Percentiles rank a stretch among this genome's conserved stretches.
phyloP scores from a whole-genome alignment of 805 yeast genomes.

The Tetrapisispora fleetii region DNA sequence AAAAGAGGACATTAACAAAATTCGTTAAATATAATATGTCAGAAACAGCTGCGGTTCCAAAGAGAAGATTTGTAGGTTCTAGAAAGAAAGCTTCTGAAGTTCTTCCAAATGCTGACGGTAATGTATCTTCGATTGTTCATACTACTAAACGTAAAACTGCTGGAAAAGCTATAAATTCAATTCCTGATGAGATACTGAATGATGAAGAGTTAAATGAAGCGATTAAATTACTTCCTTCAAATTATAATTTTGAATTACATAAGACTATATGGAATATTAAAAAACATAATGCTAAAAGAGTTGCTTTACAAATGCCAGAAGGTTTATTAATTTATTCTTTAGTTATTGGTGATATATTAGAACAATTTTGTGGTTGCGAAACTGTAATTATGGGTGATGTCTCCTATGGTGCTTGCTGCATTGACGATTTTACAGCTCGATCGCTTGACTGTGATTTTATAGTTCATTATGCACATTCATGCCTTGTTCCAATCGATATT shows the following conservation, averaged over 20 bases:
- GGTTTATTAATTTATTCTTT: constrained; percentile 84
- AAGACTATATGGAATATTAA: constrained; percentile 90
- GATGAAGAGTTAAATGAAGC: constrained; percentile 82
- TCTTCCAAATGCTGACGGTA: constrained; percentile 18
- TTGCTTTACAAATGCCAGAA: constrained; percentile 96
- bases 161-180: constrained; percentile 67
- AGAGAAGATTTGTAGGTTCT: constrained; percentile 54
- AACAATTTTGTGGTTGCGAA: constrained; percentile 81
- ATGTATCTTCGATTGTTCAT: constrained; percentile 18
- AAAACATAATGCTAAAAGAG: constrained; percentile 65
- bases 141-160: constrained; percentile 29
- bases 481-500: constrained; percentile 89
- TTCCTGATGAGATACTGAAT: constrained; percentile 75
- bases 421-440: constrained; percentile 91
- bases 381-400: constrained; percentile 97
- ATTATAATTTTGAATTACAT: constrained; percentile 92
- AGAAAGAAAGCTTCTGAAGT: constrained; percentile 23
- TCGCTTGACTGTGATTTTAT: constrained; percentile 89
- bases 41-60: constrained; percentile 29
- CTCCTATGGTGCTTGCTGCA: constrained; percentile 96
- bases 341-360: constrained; percentile 82
- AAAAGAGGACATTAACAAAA: not conserved
- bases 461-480: constrained; percentile 95
- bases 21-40: not conserved
- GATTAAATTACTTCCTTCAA: constrained; percentile 69